A percentile compares a stretch with the other conserved stretches of the same genome.
Conservation (phyloP, 495 filamentous ascomycete species). For the Darksidea phi region DNA sequence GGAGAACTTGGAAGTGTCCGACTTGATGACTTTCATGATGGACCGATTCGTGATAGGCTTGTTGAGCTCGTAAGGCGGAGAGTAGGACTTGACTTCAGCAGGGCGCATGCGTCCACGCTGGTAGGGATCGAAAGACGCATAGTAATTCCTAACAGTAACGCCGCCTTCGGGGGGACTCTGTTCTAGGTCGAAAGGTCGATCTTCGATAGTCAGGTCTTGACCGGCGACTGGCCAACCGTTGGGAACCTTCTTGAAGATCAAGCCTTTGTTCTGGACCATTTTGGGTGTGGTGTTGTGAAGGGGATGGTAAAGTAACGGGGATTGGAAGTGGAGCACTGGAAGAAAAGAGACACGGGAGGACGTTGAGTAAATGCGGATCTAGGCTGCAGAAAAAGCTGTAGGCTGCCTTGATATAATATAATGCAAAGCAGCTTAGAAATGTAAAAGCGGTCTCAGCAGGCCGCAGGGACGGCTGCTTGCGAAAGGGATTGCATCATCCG, state of each 20-base stretch:
- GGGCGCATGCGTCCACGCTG: slow-evolving; percentile 63
- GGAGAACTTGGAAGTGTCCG: slow-evolving; percentile 39
- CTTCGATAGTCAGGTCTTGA: slow-evolving; percentile 70
- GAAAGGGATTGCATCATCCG: slow-evolving; percentile 8
- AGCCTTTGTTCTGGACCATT: slow-evolving; percentile 68
- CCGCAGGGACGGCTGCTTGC: not conserved
- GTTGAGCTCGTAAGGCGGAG: slow-evolving; percentile 42
- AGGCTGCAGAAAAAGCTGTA: not conserved
- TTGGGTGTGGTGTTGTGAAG: not conserved
- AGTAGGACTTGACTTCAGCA: slow-evolving; percentile 43
- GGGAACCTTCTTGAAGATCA: slow-evolving; percentile 76
- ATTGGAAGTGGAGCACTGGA: not conserved
- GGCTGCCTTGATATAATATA: not conserved
- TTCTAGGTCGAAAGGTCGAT: slow-evolving; percentile 63
- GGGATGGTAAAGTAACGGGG: too few species aligned
- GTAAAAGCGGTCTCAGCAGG: not conserved
- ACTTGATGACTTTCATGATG: slow-evolving; percentile 43
- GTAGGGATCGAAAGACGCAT: slow-evolving; percentile 86
- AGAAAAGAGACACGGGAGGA: not conserved
- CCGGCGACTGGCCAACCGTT: slow-evolving; percentile 67
- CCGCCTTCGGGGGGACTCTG: slow-evolving; percentile 65
- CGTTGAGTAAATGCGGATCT: not conserved
- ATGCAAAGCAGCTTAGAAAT: slow-evolving; percentile 2
- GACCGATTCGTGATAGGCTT: slow-evolving; percentile 45
- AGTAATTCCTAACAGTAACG: slow-evolving; percentile 68